phyloP scores from a whole-genome alignment of 805 yeast species.

The Lachancea fermentati region DNA sequence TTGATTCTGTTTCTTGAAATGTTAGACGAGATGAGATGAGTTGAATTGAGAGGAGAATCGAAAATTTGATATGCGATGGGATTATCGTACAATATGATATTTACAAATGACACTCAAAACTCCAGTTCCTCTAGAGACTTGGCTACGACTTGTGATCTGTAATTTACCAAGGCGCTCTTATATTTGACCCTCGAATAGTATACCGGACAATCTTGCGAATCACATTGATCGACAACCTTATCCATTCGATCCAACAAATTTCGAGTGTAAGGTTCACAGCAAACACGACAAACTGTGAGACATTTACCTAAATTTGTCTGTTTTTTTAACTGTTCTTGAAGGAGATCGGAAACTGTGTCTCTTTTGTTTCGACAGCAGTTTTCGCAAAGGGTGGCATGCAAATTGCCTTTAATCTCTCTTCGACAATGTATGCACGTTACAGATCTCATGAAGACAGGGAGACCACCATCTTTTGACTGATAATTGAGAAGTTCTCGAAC shows the following conservation, averaged over 20 bases:
- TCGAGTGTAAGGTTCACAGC: constrained; percentile 27
- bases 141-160: constrained; percentile 8
- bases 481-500: constrained; percentile 6
- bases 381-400: constrained; percentile 30
- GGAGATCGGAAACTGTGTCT: constrained; percentile 2
- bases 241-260: constrained; percentile 28
- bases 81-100: background rate
- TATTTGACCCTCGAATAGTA: constrained; percentile 50
- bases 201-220: constrained; percentile 59
- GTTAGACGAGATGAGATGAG: background rate
- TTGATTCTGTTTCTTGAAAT: background rate
- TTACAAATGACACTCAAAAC: constrained; percentile 14
- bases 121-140: constrained; percentile 15
- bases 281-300: constrained; percentile 33
- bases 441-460: constrained; percentile 21
- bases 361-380: constrained; percentile 3
- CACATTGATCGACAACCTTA: constrained; percentile 38
- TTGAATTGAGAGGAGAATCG: constrained; percentile 11
- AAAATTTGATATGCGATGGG: constrained; percentile 9
- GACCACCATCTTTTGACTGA: constrained; percentile 2
- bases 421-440: constrained; percentile 29
- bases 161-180: constrained; percentile 24
- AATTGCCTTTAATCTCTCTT: constrained; percentile 21
- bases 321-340: constrained; percentile 5
- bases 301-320: constrained; percentile 30